Evolutionary conservation across 257 asterid genomes (phyloP).

Genomic region (Cinchona pubescens): DNA sequence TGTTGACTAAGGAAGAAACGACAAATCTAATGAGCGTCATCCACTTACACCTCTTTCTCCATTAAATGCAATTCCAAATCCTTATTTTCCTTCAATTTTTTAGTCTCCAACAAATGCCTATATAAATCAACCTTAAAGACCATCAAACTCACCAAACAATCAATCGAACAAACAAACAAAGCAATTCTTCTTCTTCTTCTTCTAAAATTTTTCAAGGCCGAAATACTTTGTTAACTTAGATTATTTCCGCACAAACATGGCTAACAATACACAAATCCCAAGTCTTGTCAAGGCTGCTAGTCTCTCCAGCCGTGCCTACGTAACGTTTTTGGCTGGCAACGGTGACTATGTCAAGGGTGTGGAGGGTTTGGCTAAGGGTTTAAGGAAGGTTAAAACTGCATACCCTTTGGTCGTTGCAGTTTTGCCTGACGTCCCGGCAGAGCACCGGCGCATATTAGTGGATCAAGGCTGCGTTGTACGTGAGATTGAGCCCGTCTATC

Average conservation of each 20-base stretch:
- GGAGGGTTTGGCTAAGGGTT: conserved; percentile 35
- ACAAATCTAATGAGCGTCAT: too few species aligned
- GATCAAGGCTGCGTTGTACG: conserved; percentile 32
- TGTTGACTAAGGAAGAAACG: too few species aligned
- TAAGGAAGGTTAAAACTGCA: conserved; percentile 26
- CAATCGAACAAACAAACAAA: too few species aligned
- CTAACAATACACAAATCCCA: not conserved
- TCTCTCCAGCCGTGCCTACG: conserved; percentile 29
- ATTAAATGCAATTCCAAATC: too few species aligned
- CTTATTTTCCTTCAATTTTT: not conserved
- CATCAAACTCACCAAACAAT: too few species aligned
- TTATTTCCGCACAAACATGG: not conserved
- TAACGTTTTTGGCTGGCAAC: conserved; percentile 33
- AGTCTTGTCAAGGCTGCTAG: conserved; percentile 22
- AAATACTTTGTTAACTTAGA: too few species aligned
- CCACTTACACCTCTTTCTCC: too few species aligned
- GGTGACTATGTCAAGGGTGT: conserved; percentile 41
- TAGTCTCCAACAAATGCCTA: not conserved
- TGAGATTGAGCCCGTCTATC: conserved; percentile 33
- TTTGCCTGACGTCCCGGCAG: conserved; percentile 38
- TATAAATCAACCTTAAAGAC: not conserved
- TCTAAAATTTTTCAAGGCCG: too few species aligned
- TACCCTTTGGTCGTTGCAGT: conserved; percentile 38
- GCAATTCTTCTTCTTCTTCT: too few species aligned
- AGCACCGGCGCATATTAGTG: conserved; percentile 34